Evolutionary conservation across 2,329 filamentous ascomycete genomes (phyloP).

Genomic region (Xylaria sp.): DNA sequence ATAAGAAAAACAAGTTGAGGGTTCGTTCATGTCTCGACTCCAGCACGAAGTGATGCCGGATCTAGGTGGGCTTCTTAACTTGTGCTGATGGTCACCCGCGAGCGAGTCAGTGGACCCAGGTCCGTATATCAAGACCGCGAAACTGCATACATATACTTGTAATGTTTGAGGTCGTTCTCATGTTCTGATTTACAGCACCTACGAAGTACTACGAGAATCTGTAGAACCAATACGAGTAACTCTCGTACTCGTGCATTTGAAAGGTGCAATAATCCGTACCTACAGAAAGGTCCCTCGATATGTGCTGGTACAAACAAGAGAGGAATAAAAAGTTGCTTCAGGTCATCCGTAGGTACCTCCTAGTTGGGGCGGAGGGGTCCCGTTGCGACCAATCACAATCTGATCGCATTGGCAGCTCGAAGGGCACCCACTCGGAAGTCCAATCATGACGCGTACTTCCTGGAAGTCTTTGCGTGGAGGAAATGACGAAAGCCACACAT

Average conservation of each 20-base stretch:
- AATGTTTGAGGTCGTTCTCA: neutral
- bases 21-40: neutral
- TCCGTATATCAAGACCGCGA: constrained; percentile 4
- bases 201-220: neutral
- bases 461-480: constrained; percentile 21
- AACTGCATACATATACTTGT: neutral
- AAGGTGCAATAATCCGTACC: neutral
- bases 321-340: neutral
- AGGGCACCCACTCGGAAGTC: constrained; percentile 17
- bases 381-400: constrained; percentile 27
- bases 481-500: constrained; percentile 28
- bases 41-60: neutral
- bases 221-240: neutral
- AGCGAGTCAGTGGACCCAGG: constrained; percentile 20
- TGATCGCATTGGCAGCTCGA: constrained; percentile 28
- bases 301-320: neutral
- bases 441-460: constrained; percentile 30
- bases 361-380: constrained; percentile 15
- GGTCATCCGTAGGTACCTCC: constrained; percentile 2
- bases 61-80: neutral
- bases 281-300: neutral
- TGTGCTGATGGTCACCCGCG: neutral
- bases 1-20: neutral
- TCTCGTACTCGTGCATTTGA: neutral
- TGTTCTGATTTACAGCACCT: neutral